Evolutionary conservation across 805 yeast genomes (phyloP), one percentile per base, ranked within the genome.

Genomic region (Candida khao-thaluensis): DNA sequence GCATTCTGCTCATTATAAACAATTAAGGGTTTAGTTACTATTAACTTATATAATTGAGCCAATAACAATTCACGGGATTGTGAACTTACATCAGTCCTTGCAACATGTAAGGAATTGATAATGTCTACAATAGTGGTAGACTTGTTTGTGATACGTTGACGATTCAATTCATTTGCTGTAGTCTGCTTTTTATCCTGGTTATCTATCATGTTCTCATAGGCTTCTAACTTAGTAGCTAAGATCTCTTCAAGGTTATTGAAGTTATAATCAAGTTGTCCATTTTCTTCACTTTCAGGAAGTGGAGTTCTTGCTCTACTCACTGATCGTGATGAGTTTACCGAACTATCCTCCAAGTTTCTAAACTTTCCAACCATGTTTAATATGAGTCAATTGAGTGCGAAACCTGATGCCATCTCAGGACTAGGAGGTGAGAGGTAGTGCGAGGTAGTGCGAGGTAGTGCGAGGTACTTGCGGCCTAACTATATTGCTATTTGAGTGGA

Each of bases 31-130:
- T 64, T 69, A 31, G 66, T 61, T 5, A 71, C 71, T 23, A 71
- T 61, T 53, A 75, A 55, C 42, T 71, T 71, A 49, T 68, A 74
- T 35, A 77, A 57, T 52, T 77, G 79, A 5, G 75, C 77, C 44
- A 75, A 53, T 18, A 77, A 59, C 43, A 73, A 48, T 48, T 76
- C 79, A 41, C 81, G 54, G 7, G 76, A 68, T 24, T 54, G 60
- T 1, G 76, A 59, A 24, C 75, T 67, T 3, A 77, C 73, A 41
- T 66, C 70, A 12, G 69, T 59, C 41, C 81, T 51, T 0, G 75
- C 56, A 26, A 56, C 53, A 2, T 56, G 53, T 44, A 76, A 60
- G 0, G 78, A 68, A 8, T 51, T 42, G 5, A 77, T 65, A 22
- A 77, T 65, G 35, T 76, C 79, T 23, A 60, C 63, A 17, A 75